phyloP scores from a whole-genome alignment of 129 eudicot species.

The Cynara cardunculus region DNA sequence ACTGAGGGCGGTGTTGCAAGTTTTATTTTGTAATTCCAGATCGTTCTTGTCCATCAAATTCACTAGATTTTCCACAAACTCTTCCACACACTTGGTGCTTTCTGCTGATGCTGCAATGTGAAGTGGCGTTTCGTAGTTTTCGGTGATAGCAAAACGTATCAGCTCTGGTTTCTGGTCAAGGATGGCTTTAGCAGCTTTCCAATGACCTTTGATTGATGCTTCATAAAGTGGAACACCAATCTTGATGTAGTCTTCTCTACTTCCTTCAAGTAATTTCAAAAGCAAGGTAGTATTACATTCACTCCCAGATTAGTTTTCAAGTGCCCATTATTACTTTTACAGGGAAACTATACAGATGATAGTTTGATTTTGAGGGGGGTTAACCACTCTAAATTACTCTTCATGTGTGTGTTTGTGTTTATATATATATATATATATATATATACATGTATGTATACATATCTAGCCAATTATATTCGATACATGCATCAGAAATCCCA shows the following conservation, averaged over 20 bases:
- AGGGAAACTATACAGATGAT: background rate
- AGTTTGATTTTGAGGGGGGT: background rate
- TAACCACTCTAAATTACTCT: background rate
- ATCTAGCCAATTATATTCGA: too few relatives aligned
- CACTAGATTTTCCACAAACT: constrained; percentile 39
- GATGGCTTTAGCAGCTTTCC: constrained; percentile 31
- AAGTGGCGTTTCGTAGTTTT: constrained; percentile 40
- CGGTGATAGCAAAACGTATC: constrained; percentile 29
- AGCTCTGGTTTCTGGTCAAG: constrained; percentile 22
- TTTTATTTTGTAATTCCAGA: constrained; percentile 29
- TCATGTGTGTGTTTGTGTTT: too few relatives aligned
- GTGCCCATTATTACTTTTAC: background rate
- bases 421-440: too few relatives aligned
- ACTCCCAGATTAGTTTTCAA: background rate
- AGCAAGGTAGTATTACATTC: background rate
- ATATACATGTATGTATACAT: too few relatives aligned
- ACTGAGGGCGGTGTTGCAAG: constrained; percentile 36
- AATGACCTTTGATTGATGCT: constrained; percentile 41
- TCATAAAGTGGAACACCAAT: constrained; percentile 31
- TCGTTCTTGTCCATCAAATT: constrained; percentile 27
- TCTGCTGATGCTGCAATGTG: constrained; percentile 54
- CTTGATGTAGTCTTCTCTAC: constrained; percentile 17
- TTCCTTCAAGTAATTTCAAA: constrained; percentile 11
- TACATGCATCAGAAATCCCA: too few relatives aligned
- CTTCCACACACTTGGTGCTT: constrained; percentile 32